Evolutionary conservation across 805 yeast species (phyloP), one percentile per base, ranked within the genome.

Genomic region (Ogataea ramenticola): DNA sequence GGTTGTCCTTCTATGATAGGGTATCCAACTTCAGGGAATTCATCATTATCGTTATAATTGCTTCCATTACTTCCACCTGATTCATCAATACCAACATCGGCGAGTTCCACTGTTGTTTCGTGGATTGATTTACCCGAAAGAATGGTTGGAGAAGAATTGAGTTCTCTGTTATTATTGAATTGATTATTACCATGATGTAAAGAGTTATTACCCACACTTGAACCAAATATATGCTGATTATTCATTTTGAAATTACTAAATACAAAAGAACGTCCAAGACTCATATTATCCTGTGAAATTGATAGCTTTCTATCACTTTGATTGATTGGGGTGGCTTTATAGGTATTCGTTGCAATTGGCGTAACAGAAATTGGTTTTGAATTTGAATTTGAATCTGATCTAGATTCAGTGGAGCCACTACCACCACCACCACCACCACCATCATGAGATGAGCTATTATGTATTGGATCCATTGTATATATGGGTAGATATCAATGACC

Each of bases 51-150:
- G n/a, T 32, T n/a, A 32, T 32, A 15, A 32, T 32, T 5, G 7
- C 36, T 39, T 17, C 5, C 35, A 21, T 12, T 22, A 11, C 36
- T 32, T 22, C 27, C 29, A 14, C 34, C 48, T 15, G 15, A 39
- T 37, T 39, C 37, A 15, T 48, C 66, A 10, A 77, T 77, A 7
- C 81, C 85, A 29, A 77, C 75, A 39, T 66, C 68, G 5, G 84
- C 84, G 40, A 77, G 64, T 36, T 67, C 72, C 1, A 78, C 81
- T 0, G 82, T 70, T 46, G 77, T 77, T 46, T 75, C 80, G 49
- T 79, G 81, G 37, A 79, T 67, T 15, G 73, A 70, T 22, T 60
- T 56, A 5, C 76, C 74, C 0, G 78, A 64, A 50, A 70, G 72
- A 15, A 76, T 72, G 2, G 69, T 61, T 4, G 80, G 79, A 3